A percentile compares a stretch with the other conserved stretches of the same genome.
Evolutionary conservation across 441 rosid genomes (phyloP).

Genomic region (Brassica hybrid): DNA sequence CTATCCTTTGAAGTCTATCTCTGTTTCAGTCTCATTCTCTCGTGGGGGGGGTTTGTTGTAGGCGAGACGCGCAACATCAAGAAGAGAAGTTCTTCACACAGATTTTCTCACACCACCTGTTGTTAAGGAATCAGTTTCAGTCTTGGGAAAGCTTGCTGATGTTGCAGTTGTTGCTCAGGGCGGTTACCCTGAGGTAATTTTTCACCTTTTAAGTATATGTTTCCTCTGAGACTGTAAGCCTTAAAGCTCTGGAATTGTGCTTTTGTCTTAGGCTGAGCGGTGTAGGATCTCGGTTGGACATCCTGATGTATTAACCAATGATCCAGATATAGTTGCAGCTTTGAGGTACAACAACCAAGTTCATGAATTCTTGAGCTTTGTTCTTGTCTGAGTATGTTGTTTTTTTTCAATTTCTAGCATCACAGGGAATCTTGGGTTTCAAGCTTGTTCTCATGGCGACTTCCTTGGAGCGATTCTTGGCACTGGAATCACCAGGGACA

Average conservation of each 20-base stretch:
- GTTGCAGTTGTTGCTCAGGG: conserved; percentile 74
- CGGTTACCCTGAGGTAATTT: conserved; percentile 84
- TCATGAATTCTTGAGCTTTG: conserved; percentile 17
- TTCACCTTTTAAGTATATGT: neutral
- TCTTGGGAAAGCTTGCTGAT: conserved; percentile 66
- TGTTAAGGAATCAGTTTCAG: conserved; percentile 66
- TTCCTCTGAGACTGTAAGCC: conserved; percentile 19
- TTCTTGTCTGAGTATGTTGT: conserved; percentile 12
- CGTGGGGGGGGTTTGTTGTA: conserved; percentile 19
- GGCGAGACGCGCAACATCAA: conserved; percentile 74
- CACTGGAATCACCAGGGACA: conserved; percentile 81
- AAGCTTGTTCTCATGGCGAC: conserved; percentile 90
- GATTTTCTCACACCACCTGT: conserved; percentile 91
- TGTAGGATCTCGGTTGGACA: conserved; percentile 87
- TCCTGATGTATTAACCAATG: conserved; percentile 61
- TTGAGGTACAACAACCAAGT: conserved; percentile 35
- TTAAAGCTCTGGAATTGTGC: neutral
- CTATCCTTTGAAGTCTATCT: neutral
- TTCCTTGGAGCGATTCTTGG: conserved; percentile 94
- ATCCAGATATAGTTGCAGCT: conserved; percentile 77
- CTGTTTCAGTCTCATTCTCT: neutral
- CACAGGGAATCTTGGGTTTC: conserved; percentile 77
- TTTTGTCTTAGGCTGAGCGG: conserved; percentile 46
- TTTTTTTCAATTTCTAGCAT: conserved; percentile 49
- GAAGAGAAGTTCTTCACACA: conserved; percentile 73